These are phyloP conservation scores for Magnusiomyces tetraspermus DNA, from an alignment of 1,139 yeast genomes.

Conservation along the genomic window DNA sequence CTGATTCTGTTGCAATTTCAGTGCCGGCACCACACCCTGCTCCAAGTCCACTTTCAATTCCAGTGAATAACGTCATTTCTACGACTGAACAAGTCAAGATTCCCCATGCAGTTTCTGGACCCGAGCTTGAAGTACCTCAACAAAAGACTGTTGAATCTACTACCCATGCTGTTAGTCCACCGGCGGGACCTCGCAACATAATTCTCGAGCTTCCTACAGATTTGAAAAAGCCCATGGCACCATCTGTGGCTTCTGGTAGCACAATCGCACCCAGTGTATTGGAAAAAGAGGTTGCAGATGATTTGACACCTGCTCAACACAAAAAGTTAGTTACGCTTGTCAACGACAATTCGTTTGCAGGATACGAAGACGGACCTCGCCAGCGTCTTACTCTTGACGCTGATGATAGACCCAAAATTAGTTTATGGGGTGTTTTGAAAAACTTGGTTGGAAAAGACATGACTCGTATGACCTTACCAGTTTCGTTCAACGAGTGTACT, in stretches of 20 bases:
- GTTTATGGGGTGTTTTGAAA: conserved; percentile 90
- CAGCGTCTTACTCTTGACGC: conserved; percentile 56
- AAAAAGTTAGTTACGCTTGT: conserved; percentile 37
- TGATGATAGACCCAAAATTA: conserved; percentile 82
- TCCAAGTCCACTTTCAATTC: too few species aligned
- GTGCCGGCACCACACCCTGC: too few species aligned
- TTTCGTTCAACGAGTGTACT: conserved; percentile 91
- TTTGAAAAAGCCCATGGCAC: too few species aligned
- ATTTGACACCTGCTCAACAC: conserved; percentile 38
- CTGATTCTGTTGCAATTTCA: too few species aligned
- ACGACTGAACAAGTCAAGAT: too few species aligned
- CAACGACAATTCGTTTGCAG: conserved; percentile 61
- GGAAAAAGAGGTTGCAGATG: conserved; percentile 3
- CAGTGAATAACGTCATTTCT: too few species aligned
- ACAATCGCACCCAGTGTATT: conserved; percentile 8
- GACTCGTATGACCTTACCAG: conserved; percentile 94
- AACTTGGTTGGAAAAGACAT: conserved; percentile 96
- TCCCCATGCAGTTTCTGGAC: too few species aligned
- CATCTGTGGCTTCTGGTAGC: background rate
- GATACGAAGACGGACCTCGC: conserved; percentile 84
- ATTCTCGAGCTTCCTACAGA: too few species aligned
- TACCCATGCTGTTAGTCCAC: too few species aligned
- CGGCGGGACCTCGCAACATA: too few species aligned
- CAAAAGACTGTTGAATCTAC: too few species aligned
- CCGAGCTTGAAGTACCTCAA: too few species aligned